phyloP scores from a whole-genome alignment of 2,329 filamentous ascomycete genomes.

The Aspergillus cejpii region DNA sequence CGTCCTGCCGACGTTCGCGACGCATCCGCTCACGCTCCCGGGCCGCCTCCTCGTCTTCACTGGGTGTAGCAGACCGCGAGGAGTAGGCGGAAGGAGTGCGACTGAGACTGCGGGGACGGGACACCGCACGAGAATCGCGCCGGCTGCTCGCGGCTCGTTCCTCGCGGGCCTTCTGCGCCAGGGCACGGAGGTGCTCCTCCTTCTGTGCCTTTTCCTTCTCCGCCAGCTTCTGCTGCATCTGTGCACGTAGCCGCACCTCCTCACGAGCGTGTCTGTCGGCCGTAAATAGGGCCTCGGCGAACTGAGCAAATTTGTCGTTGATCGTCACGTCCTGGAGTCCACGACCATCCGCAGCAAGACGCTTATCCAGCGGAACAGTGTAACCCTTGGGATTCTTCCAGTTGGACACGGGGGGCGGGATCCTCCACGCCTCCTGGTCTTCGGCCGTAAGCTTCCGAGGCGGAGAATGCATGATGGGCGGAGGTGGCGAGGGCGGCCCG shows the following conservation, averaged over 20 bases:
- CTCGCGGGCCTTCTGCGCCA: conserved; percentile 87
- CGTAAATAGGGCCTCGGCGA: conserved; percentile 88
- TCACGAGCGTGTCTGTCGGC: conserved; percentile 92
- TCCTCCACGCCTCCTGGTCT: conserved; percentile 95
- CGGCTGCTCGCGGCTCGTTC: conserved; percentile 56
- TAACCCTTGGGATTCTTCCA: conserved; percentile 99
- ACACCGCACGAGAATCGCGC: conserved; percentile 40
- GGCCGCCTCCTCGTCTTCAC: conserved; percentile 61
- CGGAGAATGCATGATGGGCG: conserved; percentile 90
- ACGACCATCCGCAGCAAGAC: conserved; percentile 85
- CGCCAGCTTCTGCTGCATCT: conserved; percentile 92
- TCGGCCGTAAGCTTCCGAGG: conserved; percentile 92
- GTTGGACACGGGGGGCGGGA: conserved; percentile 82
- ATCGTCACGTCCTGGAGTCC: conserved; percentile 90
- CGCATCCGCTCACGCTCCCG: conserved; percentile 71
- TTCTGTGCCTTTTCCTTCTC: conserved; percentile 96
- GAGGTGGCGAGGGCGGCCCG: conserved; percentile 84
- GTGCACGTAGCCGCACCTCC: conserved; percentile 82
- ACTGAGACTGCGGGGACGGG: conserved; percentile 42
- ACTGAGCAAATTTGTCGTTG: conserved; percentile 97
- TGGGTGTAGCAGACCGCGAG: conserved; percentile 43
- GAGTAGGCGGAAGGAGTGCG: conserved; percentile 41
- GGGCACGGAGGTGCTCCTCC: conserved; percentile 78
- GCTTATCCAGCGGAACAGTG: conserved; percentile 91
- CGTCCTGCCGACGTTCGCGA: conserved; percentile 69